phyloP scores from a whole-genome alignment of 257 asterid species.

The Ophiorrhiza pumila region DNA sequence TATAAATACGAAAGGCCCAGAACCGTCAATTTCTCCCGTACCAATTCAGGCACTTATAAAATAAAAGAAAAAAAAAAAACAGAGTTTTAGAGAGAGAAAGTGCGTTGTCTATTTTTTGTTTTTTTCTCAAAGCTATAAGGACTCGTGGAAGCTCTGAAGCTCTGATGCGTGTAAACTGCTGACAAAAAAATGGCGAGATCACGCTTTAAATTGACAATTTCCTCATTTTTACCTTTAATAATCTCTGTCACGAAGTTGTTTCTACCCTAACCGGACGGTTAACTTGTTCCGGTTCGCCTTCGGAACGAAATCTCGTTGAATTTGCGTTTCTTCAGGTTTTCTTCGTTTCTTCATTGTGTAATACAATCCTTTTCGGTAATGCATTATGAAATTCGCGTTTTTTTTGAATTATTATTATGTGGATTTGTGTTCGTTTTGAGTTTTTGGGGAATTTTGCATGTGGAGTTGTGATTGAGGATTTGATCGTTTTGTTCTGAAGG shows the following conservation, averaged over 20 bases:
- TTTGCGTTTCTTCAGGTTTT: slow-evolving; percentile 11
- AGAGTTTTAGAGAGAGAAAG: slow-evolving; percentile 19
- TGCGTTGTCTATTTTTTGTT: slow-evolving; percentile 13
- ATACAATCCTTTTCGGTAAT: background rate
- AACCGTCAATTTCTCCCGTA: slow-evolving; percentile 15
- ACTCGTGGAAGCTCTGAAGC: slow-evolving; percentile 49
- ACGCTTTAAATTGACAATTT: slow-evolving; percentile 19
- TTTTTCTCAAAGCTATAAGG: slow-evolving; percentile 2
- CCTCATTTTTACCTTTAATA: background rate
- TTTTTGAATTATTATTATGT: background rate
- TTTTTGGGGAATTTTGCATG: background rate
- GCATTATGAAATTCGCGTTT: slow-evolving; percentile 4
- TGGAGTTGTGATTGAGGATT: background rate
- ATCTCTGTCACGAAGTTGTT: slow-evolving; percentile 16
- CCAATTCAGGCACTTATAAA: background rate
- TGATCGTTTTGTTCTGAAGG: slow-evolving; percentile 8
- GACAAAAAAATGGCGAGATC: slow-evolving; percentile 55
- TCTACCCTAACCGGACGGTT: slow-evolving; percentile 15
- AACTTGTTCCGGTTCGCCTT: background rate
- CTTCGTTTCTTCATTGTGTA: background rate
- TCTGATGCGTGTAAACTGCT: slow-evolving; percentile 60
- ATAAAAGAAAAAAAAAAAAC: background rate
- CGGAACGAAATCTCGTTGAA: background rate
- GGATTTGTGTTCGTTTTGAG: background rate
- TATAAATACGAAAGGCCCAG: slow-evolving; percentile 11